Conservation (phyloP, 2,329 filamentous ascomycete species). For the Cercospora sp. region DNA sequence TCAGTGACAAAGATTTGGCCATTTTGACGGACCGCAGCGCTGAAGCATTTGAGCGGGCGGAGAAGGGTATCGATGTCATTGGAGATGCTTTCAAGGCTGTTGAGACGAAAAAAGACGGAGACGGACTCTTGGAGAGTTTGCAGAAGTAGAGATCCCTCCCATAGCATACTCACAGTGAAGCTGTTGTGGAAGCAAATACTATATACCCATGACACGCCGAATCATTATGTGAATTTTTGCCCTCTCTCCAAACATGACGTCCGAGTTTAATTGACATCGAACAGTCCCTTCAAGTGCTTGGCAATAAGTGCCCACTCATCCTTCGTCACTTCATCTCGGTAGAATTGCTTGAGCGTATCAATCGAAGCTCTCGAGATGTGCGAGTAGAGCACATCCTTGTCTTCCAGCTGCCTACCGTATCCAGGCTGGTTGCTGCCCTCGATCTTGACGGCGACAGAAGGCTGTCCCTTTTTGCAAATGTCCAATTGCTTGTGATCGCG, state of each 20-base stretch:
- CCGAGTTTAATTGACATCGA: constrained; percentile 62
- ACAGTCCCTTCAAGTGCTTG: constrained; percentile 84
- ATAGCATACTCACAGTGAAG: constrained; percentile 7
- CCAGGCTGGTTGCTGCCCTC: constrained; percentile 89
- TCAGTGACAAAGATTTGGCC: constrained; percentile 74
- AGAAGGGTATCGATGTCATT: constrained; percentile 73
- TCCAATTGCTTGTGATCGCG: constrained; percentile 94
- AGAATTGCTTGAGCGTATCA: constrained; percentile 94
- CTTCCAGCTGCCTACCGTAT: constrained; percentile 93
- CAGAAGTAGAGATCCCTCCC: constrained; percentile 36
- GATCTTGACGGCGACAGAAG: constrained; percentile 97
- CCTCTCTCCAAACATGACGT: background rate
- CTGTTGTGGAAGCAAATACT: background rate
- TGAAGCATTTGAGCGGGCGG: constrained; percentile 69
- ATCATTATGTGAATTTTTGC: background rate
- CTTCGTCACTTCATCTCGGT: constrained; percentile 79
- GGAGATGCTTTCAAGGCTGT: constrained; percentile 59
- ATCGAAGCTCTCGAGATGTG: constrained; percentile 85
- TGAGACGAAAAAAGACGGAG: constrained; percentile 66
- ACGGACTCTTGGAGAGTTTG: constrained; percentile 52
- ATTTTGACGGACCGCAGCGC: constrained; percentile 75
- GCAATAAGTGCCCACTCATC: constrained; percentile 95
- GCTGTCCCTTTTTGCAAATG: constrained; percentile 92
- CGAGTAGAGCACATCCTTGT: constrained; percentile 84
- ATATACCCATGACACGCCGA: constrained; percentile 3